These are phyloP conservation scores for Lumnitzera racemosa DNA, from an alignment of 345 rosid genomes.

Conservation along the genomic window DNA sequence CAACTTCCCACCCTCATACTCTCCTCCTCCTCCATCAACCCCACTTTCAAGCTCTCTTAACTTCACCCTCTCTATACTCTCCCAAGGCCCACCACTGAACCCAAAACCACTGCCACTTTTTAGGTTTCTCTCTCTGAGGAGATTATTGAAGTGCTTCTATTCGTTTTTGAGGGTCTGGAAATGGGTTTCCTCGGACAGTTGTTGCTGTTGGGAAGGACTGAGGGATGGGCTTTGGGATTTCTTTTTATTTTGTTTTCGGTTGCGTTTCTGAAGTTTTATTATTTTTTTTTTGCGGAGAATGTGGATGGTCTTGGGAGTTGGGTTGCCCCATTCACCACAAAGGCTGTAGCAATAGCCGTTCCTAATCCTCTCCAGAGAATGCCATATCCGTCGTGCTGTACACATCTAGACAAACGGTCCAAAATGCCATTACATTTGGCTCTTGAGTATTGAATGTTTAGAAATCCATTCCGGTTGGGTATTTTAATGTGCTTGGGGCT, in stretches of 20 bases:
- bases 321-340: conserved; percentile 80
- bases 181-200: conserved; percentile 39
- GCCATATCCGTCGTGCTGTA: conserved; percentile 53
- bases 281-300: conserved; percentile 69
- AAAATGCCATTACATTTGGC: conserved; percentile 48
- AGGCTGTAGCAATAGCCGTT: conserved; percentile 91
- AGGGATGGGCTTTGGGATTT: conserved; percentile 28
- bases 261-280: conserved; percentile 70
- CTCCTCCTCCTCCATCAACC: conserved; percentile 22
- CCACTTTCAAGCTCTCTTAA: conserved; percentile 42
- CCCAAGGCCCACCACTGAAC: conserved; percentile 65
- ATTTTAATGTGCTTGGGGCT: too few relatives aligned
- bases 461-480: too few relatives aligned
- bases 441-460: too few relatives aligned
- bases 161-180: conserved; percentile 47
- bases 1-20: conserved; percentile 30
- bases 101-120: conserved; percentile 26
- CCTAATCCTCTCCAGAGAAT: conserved; percentile 96
- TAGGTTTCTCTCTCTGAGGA: conserved; percentile 16
- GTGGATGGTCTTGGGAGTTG: conserved; percentile 65
- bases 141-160: conserved; percentile 52
- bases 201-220: conserved; percentile 36
- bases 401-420: conserved; percentile 70
- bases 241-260: conserved; percentile 44
- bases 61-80: conserved; percentile 54